Base-by-base conservation (phyloP, 768 basidiomycete species). In the Basidioascus undulatus region DNA sequence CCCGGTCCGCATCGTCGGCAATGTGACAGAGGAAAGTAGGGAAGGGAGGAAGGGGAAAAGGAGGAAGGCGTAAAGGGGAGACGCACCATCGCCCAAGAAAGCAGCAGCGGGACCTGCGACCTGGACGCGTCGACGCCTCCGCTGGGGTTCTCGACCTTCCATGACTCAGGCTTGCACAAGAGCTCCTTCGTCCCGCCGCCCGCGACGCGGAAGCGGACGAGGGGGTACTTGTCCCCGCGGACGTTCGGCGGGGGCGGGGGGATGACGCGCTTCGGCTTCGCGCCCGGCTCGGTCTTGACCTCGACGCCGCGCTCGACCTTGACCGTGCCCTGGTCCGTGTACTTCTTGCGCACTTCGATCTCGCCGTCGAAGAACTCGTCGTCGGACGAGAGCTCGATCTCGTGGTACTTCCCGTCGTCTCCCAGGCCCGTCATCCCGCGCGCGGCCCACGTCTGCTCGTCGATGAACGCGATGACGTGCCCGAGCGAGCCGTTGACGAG, bases 11-110 rank as follows among this genome's bases (percentile, higher is more conserved):
- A 26, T 15, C 28, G 30, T n/a, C 24, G 11, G 32, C 6, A 25
- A 16, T 44, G 43, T 43, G 43, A 25, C 41, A 40, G 20, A 52
- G n/a, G n/a, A n/a, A n/a, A n/a, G n/a, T n/a, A n/a, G n/a, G n/a
- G n/a, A n/a, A n/a, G n/a, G n/a, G n/a, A n/a, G 51, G 32, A 46
- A 44, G 24, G 41, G 40, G 4, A 44, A 45, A 27, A 44, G 30
- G 13, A 18, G 13, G 15, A 11, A 35, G 19, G 26, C 4, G 32
- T 35, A 20, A 36, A 23, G 15, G 12, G 35, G 77, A 81, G 82
- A n/a, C n/a, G n/a, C n/a, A n/a, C n/a, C n/a, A 94, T 89, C 0
- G 89, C 87, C 89, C 87, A 96, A 0, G 87, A 69, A 30, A 89
- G 65, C 44, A 92, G 86, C 20, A 94, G 55, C 0, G 82, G 83